Evolutionary conservation across 305 asterid species (phyloP), one percentile per base, ranked within the genome.

Genomic region (Fraxinus nigra): DNA sequence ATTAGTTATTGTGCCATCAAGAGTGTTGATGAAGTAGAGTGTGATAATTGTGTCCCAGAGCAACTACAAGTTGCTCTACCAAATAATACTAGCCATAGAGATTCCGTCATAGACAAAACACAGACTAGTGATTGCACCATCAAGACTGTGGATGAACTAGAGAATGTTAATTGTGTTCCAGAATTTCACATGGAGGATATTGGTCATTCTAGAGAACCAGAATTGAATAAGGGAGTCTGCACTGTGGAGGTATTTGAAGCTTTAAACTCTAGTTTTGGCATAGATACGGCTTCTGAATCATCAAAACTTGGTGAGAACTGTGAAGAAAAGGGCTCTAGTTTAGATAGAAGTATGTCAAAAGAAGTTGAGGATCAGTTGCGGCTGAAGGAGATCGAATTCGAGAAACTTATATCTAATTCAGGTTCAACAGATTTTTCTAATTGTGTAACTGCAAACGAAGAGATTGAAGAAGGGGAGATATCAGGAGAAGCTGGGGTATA

Each of bases 401-500:
- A 93, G 89, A 86, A 92, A 77, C 88, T 94, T 80, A 79, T 93
- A 76, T 73, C 83, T 81, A 16, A 79, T 83, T 81, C 94, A 77
- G 86, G 87, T 46, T 79, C 38, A 59, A 46, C 76, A 82, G 90
- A 84, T 24, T 35, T 88, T 5, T 76, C 88, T 78, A 28, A 74
- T 82, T 70, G 79, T 87, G 90, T 65, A 18, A 82, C 77, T 87
- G 89, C 72, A 51, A 84, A 78, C 82, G 90, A 78, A 37, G 94
- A 91, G 82, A 84, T 87, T 78, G 98, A 94, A 89, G 97, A 94
- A 81, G 98, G 97, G 76, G 95, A 94, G 87, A 89, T 93, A 84
- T 88, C 94, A 34, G 92, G 89, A 59, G 94, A 91, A 35, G 81
- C 61, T 65, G 90, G 84, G 83, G 84, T 77, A 79, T 81, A 73